Conservation (phyloP, 768 basidiomycete genomes). For the Mycena rebaudengoi region DNA sequence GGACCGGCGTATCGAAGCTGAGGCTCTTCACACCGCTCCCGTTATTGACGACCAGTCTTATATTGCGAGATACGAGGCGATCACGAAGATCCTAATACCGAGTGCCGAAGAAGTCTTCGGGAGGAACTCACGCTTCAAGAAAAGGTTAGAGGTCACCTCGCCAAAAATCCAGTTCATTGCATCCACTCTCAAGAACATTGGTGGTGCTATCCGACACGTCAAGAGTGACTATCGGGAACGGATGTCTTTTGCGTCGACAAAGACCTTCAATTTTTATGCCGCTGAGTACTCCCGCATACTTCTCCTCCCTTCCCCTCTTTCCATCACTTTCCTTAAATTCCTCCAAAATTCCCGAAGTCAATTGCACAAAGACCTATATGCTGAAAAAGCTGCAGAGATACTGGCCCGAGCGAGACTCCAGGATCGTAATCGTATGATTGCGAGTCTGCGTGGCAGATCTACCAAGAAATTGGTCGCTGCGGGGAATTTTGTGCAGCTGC, state of each 20-base stretch:
- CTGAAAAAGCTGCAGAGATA: neutral
- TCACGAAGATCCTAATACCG: neutral
- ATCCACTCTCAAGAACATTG: neutral
- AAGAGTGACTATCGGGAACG: neutral
- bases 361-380: conserved; percentile 4
- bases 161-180: conserved; percentile 1
- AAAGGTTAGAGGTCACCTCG: neutral
- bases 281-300: conserved; percentile 1
- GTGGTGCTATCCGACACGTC: conserved; percentile 5
- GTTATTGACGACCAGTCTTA: neutral
- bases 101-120: conserved; percentile 4
- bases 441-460: neutral
- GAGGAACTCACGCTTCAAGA: neutral
- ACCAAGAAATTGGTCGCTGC: conserved; percentile 9
- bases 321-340: neutral
- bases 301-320: neutral
- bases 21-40: neutral
- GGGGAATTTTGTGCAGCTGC: neutral
- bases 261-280: neutral
- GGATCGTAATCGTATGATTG: conserved; percentile 11
- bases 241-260: neutral
- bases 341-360: neutral
- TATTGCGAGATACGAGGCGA: neutral
- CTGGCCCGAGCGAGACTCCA: neutral
- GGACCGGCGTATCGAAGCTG: neutral